Evolutionary conservation across 2,329 filamentous ascomycete genomes (phyloP).

Genomic region (Fusarium albosuccineum): DNA sequence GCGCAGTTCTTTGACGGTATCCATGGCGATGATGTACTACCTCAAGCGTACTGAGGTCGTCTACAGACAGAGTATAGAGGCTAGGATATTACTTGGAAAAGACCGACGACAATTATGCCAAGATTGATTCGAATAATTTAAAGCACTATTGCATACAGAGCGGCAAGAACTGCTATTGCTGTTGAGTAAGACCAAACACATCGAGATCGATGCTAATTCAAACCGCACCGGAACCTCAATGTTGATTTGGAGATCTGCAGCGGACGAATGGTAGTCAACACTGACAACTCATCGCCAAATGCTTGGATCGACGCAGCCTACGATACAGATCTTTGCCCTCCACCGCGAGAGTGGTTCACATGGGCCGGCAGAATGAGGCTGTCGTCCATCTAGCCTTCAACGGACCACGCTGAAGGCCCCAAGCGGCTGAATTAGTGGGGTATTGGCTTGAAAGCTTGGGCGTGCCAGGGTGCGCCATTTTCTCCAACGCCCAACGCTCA

Average conservation of each 20-base stretch:
- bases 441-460: neutral
- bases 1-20: neutral
- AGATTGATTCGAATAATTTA: neutral
- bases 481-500: constrained; percentile 26
- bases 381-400: constrained; percentile 8
- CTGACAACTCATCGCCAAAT: neutral
- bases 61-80: neutral
- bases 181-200: neutral
- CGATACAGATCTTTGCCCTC: neutral
- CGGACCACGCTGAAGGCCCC: neutral
- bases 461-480: constrained; percentile 32
- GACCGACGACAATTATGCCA: neutral
- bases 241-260: neutral
- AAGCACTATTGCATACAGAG: neutral
- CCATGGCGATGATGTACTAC: constrained; percentile 11
- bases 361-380: constrained; percentile 8
- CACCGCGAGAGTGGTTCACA: neutral
- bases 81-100: neutral
- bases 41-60: neutral
- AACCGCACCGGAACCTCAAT: neutral
- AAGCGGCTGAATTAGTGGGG: constrained; percentile 16
- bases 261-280: neutral
- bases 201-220: neutral
- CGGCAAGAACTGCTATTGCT: neutral
- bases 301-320: neutral